phyloP scores from a whole-genome alignment of 169 alveolate species.

The Plasmodium chabaudi region DNA sequence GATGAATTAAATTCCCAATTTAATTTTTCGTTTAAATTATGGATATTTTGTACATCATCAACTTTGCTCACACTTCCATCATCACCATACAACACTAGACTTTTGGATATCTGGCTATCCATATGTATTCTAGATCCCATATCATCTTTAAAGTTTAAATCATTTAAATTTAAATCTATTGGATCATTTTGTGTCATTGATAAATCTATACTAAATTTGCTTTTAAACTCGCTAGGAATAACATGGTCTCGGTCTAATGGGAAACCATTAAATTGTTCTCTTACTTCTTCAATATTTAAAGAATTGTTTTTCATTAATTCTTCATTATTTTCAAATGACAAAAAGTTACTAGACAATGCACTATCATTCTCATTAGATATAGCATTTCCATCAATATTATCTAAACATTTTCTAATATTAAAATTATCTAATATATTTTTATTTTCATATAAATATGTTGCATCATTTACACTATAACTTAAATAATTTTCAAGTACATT shows the following conservation, averaged over 20 bases:
- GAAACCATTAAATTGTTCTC: conserved; percentile 39
- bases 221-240: conserved; percentile 22
- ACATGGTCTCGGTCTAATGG: conserved; percentile 19
- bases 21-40: conserved; percentile 31
- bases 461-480: conserved; percentile 9
- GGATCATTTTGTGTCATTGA: conserved; percentile 49
- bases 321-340: conserved; percentile 43
- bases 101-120: conserved; percentile 68
- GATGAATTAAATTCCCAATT: conserved; percentile 66
- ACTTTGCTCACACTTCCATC: conserved; percentile 14
- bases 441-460: conserved; percentile 39
- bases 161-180: conserved; percentile 50
- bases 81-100: conserved; percentile 26
- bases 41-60: conserved; percentile 32
- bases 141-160: conserved; percentile 55
- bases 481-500: conserved; percentile 41
- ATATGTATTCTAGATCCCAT: conserved; percentile 41
- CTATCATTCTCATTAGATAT: conserved; percentile 34
- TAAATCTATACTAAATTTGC: conserved; percentile 53
- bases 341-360: conserved; percentile 24
- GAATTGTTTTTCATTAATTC: conserved; percentile 33
- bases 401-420: conserved; percentile 55
- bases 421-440: conserved; percentile 39
- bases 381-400: conserved; percentile 42
- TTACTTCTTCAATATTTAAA: conserved; percentile 66